Percentiles rank a stretch among this genome's conserved stretches.
Conservation (phyloP, 1,284 basidiomycete genomes). For the Neonothopanus nambi region DNA sequence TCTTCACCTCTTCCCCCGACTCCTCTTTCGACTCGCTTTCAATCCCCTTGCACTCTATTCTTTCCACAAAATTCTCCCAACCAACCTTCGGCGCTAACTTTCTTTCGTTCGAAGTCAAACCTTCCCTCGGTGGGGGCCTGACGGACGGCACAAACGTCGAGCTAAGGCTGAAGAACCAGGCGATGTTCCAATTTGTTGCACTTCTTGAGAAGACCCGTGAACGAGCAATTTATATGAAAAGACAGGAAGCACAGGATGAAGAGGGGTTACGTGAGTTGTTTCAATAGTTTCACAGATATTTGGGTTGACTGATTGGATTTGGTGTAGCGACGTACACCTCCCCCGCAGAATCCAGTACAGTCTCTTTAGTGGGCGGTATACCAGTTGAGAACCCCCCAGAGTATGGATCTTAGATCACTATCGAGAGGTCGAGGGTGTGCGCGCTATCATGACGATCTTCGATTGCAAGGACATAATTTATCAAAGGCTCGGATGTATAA, state of each 20-base stretch:
- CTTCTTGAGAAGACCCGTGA: conserved; percentile 75
- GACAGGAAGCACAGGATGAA: conserved; percentile 57
- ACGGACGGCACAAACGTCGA: conserved; percentile 63
- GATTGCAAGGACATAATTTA: no score
- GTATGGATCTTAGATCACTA: conserved; percentile 48
- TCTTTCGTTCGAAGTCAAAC: conserved; percentile 63
- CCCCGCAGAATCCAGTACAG: conserved; percentile 43
- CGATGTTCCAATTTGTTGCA: conserved; percentile 72
- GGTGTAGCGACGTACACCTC: conserved; percentile 55
- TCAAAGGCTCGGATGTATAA: no score
- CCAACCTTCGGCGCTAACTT: conserved; percentile 72
- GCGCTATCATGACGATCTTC: no score
- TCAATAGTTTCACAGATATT: conserved; percentile 10
- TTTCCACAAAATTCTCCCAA: conserved; percentile 73
- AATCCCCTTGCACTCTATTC: conserved; percentile 61
- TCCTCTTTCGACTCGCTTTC: conserved; percentile 52
- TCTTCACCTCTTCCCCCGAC: conserved; percentile 52
- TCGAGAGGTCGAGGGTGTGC: no score
- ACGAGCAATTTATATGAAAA: conserved; percentile 70
- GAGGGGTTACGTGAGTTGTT: conserved; percentile 65
- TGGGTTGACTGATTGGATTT: conserved; percentile 9
- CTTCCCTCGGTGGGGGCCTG: conserved; percentile 64
- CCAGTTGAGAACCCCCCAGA: conserved; percentile 63
- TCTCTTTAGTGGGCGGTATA: conserved; percentile 36
- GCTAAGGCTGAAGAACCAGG: conserved; percentile 64